Conservation (phyloP, 106 monocot species). For the Apostasia ramifera region DNA sequence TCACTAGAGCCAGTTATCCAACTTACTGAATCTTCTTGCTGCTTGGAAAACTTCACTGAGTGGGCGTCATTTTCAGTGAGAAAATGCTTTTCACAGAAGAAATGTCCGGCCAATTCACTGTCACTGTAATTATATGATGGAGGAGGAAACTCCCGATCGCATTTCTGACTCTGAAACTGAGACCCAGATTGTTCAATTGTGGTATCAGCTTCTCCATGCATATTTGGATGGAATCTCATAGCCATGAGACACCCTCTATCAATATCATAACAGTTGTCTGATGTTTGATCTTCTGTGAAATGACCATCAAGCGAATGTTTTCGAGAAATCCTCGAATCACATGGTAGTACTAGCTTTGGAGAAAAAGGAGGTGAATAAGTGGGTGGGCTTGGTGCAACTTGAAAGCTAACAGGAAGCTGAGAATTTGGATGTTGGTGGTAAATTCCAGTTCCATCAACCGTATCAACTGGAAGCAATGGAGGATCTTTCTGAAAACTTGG, state of each 20-base stretch:
- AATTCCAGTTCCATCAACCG: constrained; percentile 16
- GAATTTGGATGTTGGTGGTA: constrained; percentile 6
- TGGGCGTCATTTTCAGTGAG: constrained; percentile 26
- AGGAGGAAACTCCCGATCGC: constrained; percentile 14
- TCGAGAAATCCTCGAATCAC: constrained; percentile 19
- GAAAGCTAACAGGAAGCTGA: constrained; percentile 25
- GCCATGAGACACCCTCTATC: constrained; percentile 14
- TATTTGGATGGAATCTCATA: constrained; percentile 11
- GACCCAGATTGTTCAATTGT: constrained; percentile 1
- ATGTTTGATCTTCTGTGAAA: constrained; percentile 14
- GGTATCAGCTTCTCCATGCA: constrained; percentile 14
- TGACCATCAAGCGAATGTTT: constrained; percentile 32
- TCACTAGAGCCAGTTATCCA: constrained; percentile 26
- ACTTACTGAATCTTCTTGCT: constrained; percentile 18
- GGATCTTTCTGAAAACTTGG: constrained; percentile 35
- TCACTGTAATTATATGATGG: constrained; percentile 17
- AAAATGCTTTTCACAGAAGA: constrained; percentile 24
- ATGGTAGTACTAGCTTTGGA: constrained; percentile 19
- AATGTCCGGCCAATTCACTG: constrained; percentile 20
- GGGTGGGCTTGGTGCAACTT: constrained; percentile 1
- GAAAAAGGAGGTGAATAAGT: constrained; percentile 34
- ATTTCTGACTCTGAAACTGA: constrained; percentile 25
- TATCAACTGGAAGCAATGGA: constrained; percentile 19
- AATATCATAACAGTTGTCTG: constrained; percentile 23
- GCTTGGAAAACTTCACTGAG: constrained; percentile 33